Percentiles rank a stretch among this genome's conserved stretches.
phyloP scores from a whole-genome alignment of 352 stramenopile genomes.

The Globisporangium acanthophoron region DNA sequence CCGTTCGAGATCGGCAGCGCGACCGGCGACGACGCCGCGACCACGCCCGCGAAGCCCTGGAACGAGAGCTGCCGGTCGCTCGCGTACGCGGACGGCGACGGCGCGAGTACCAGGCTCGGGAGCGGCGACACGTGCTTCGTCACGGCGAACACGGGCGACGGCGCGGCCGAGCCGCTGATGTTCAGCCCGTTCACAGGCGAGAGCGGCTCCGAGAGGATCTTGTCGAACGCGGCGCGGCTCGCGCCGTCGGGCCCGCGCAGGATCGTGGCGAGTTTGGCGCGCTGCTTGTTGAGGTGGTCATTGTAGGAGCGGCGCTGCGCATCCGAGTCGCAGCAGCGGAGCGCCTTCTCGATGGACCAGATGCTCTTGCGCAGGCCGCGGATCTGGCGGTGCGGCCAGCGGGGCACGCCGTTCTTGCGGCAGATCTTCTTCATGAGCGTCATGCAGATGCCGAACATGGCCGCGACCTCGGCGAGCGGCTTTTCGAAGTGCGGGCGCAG shows the following conservation, averaged over 20 bases:
- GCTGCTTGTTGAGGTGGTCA: constrained; percentile 69
- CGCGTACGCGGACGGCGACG: not conserved
- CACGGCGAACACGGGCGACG: constrained; percentile 18
- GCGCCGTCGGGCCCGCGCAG: constrained; percentile 46
- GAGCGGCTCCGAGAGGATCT: constrained; percentile 57
- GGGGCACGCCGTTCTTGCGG: constrained; percentile 67
- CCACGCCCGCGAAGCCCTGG: constrained; percentile 3
- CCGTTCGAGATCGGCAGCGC: constrained; percentile 10
- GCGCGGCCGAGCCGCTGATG: constrained; percentile 10
- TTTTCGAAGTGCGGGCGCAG: constrained; percentile 73
- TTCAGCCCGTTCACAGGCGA: constrained; percentile 35
- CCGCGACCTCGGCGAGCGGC: constrained; percentile 62
- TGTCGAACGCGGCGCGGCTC: constrained; percentile 53
- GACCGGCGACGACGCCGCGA: not conserved
- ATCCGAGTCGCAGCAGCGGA: constrained; percentile 61
- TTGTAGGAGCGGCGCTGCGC: constrained; percentile 59
- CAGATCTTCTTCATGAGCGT: constrained; percentile 86
- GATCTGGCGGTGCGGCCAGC: constrained; percentile 74
- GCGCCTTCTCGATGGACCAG: constrained; percentile 74
- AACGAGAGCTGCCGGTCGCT: constrained; percentile 6
- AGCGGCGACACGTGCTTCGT: constrained; percentile 5
- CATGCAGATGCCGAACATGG: constrained; percentile 78
- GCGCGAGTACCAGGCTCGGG: constrained; percentile 7
- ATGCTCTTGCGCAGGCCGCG: constrained; percentile 69
- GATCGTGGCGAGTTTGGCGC: constrained; percentile 64